Conservation (phyloP, 2,329 filamentous ascomycete species). For the Hymenoscyphus scutula region DNA sequence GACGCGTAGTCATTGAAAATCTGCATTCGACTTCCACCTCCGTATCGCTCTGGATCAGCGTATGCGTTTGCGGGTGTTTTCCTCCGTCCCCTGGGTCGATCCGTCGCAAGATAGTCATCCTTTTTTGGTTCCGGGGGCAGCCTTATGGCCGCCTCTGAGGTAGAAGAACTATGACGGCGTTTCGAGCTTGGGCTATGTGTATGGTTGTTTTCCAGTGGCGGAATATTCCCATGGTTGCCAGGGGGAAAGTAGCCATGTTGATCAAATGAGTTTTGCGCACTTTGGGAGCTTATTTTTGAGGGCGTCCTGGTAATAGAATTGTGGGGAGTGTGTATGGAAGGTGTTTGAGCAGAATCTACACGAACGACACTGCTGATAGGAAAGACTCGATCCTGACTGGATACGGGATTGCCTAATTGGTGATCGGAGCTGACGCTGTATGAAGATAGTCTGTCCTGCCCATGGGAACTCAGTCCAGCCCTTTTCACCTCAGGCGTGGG, state of each 20-base stretch:
- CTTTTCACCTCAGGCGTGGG: not conserved
- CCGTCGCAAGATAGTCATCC: not conserved
- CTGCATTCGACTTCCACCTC: constrained; percentile 12
- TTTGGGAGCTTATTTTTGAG: constrained; percentile 6
- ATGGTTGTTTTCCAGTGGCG: constrained; percentile 8
- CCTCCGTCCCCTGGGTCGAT: not conserved
- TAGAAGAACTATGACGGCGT: constrained; percentile 1
- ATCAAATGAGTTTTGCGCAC: constrained; percentile 21
- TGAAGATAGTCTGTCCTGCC: not conserved
- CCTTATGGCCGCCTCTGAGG: no score
- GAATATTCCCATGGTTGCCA: not conserved
- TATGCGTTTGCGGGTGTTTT: constrained; percentile 4
- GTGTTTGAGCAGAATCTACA: constrained; percentile 30
- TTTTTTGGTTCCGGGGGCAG: not conserved
- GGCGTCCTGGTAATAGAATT: not conserved
- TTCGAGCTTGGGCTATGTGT: constrained; percentile 2
- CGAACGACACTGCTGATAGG: constrained; percentile 34
- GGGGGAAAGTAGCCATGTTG: constrained; percentile 25
- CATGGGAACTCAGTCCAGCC: not conserved
- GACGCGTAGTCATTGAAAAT: not conserved
- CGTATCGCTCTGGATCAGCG: constrained; percentile 17
- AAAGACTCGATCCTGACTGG: constrained; percentile 28
- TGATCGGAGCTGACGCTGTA: not conserved
- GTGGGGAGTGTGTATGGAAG: constrained; percentile 12
- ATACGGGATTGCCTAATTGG: not conserved